phyloP scores from a whole-genome alignment of 169 alveolate genomes.

The Pseudocohnilembus persalinus region DNA sequence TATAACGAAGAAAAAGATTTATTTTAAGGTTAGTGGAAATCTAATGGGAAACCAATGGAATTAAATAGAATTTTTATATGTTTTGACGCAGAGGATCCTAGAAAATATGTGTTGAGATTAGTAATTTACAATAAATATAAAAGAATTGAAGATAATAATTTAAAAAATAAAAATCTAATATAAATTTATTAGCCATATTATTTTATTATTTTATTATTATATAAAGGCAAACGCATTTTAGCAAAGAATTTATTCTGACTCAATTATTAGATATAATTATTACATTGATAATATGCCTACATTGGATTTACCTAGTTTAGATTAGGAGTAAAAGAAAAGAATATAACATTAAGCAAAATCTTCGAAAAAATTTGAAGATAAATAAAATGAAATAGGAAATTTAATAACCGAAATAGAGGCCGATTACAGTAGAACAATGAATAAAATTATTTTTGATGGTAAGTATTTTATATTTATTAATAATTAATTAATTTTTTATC shows the following conservation, averaged over 20 bases:
- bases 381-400: slow-evolving; percentile 21
- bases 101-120: slow-evolving; percentile 82
- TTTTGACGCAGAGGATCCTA: slow-evolving; percentile 90
- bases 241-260: slow-evolving; percentile 88
- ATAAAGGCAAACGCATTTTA: slow-evolving; percentile 73
- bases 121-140: no score
- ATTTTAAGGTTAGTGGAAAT: slow-evolving; percentile 39
- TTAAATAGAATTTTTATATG: slow-evolving; percentile 81
- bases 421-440: slow-evolving; percentile 91
- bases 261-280: slow-evolving; percentile 88
- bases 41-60: slow-evolving; percentile 58
- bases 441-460: slow-evolving; percentile 88
- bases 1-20: slow-evolving; percentile 7
- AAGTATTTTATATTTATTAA: no score
- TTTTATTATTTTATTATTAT: no score
- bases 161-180: neutral
- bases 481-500: no score
- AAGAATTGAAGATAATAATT: no score
- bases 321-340: slow-evolving; percentile 77
- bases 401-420: slow-evolving; percentile 81
- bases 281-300: slow-evolving; percentile 90
- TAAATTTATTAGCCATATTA: no score
- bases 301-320: slow-evolving; percentile 87
- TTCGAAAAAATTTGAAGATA: slow-evolving; percentile 18
- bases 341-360: slow-evolving; percentile 31